Evolutionary conservation across 768 basidiomycete species (phyloP).

Genomic region (Podaxis carcinomalis): DNA sequence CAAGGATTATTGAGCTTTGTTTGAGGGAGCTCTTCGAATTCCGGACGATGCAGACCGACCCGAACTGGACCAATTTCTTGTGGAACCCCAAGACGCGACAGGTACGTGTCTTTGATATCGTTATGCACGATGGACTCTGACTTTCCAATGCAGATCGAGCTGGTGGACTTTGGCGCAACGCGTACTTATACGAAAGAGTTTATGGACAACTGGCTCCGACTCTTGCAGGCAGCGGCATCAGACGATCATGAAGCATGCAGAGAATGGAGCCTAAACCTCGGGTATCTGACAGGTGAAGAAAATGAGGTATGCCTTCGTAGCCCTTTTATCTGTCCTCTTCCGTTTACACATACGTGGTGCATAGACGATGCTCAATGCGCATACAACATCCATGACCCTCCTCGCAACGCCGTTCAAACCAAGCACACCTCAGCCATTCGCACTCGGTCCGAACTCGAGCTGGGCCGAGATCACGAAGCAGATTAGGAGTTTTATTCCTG

Average conservation of each 20-base stretch:
- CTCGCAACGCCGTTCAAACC: constrained; percentile 82
- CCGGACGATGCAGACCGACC: constrained; percentile 95
- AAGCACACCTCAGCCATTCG: constrained; percentile 63
- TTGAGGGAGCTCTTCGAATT: constrained; percentile 89
- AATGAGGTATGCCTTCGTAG: constrained; percentile 48
- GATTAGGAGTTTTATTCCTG: constrained; percentile 79
- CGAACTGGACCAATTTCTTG: constrained; percentile 97
- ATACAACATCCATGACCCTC: constrained; percentile 76
- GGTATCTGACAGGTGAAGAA: constrained; percentile 89
- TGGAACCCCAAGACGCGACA: constrained; percentile 68
- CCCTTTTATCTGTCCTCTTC: not conserved
- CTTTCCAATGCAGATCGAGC: constrained; percentile 49
- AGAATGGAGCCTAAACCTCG: constrained; percentile 72
- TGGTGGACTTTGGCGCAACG: constrained; percentile 97
- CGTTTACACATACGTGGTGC: not conserved
- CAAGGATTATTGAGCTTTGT: constrained; percentile 78
- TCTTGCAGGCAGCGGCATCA: constrained; percentile 77
- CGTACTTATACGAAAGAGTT: constrained; percentile 81
- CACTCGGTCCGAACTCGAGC: constrained; percentile 62
- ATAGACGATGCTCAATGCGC: constrained; percentile 83
- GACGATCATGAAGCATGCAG: constrained; percentile 66
- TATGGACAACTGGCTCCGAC: constrained; percentile 80
- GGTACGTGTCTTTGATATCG: constrained; percentile 28
- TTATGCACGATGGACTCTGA: not conserved
- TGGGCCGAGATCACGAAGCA: constrained; percentile 73